Base-by-base conservation (phyloP, 257 asterid species). In the Penstemon barbatus region DNA sequence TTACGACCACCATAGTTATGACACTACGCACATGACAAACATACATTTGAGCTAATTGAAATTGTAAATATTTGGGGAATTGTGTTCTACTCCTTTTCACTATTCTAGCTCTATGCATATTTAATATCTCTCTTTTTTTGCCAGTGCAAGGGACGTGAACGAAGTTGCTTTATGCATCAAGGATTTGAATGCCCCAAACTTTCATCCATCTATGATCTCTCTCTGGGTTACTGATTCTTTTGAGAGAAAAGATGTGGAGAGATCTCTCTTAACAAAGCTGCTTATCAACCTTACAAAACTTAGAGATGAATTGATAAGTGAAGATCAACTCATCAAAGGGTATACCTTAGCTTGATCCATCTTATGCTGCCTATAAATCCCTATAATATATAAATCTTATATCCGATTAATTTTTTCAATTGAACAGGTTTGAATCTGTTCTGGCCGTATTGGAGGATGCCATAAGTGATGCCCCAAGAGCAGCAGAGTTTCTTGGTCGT, bases 211-310 rank as follows among this genome's bases (percentile, higher is more conserved):
- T 8, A 88, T 92, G 96, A 78, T 92, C 57, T 85, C 95, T 69
- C 66, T 82, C 56, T 94, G 99, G 99, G 79, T 94, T 40, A 81
- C 66, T 0, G 96, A 94, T 74, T 94, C 99, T 46, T 94, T 94
- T 37, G 99, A 91, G 84, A 84, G 87, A 84, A 93, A 87, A 81
- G 97, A 88, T 70, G 59, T 67, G 84, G 96, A 90, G 76, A 82
- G 88, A 73, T 89, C 83, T 54, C 83, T 83, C 51, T 77, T 93
- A 72, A 77, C 94, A n/a, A 83, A 81, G 78, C 94, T 93, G 73
- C 91, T 93, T 5, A 53, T 88, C 50, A 74, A 73, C 79, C 90
- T 93, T 37, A 57, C 90, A 19, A 82, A 87, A 65, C 79, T 86
- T 71, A 78, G 18, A 60, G 87, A 79, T 68, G 77, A 74, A 71